These are phyloP conservation scores for Arthrobotrys sphaeroides DNA, from an alignment of 2,329 filamentous ascomycete genomes.

Conservation along the genomic window DNA sequence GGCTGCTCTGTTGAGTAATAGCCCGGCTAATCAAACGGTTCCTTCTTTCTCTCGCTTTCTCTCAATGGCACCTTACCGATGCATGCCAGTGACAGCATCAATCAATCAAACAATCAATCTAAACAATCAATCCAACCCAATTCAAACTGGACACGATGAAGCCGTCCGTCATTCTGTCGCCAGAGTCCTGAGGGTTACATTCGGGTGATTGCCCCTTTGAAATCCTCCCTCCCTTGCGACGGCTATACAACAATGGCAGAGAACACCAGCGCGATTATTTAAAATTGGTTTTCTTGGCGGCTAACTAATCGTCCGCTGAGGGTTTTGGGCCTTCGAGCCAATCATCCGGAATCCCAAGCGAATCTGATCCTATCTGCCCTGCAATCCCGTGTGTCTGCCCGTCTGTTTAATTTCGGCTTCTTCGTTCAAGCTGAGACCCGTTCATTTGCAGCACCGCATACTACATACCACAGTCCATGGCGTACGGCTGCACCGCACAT, in stretches of 20 bases:
- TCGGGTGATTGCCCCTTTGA: conserved; percentile 5
- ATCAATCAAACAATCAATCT: neutral
- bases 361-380: conserved; percentile 36
- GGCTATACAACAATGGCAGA: conserved; percentile 8
- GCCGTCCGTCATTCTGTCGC: neutral
- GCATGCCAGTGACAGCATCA: neutral
- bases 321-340: conserved; percentile 21
- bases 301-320: conserved; percentile 25
- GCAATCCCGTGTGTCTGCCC: no score
- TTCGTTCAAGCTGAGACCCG: conserved; percentile 3
- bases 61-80: conserved; percentile 1
- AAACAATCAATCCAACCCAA: neutral
- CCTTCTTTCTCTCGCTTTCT: neutral
- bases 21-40: conserved; percentile 35
- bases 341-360: conserved; percentile 35
- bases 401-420: conserved; percentile 48
- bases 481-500: neutral
- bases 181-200: conserved; percentile 38
- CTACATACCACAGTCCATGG: no score
- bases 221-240: neutral
- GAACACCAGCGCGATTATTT: conserved; percentile 40
- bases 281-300: conserved; percentile 39
- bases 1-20: neutral
- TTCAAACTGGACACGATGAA: neutral
- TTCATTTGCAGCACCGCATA: neutral